Percentiles rank a stretch among this genome's conserved stretches.
Evolutionary conservation across 2,329 filamentous ascomycete genomes (phyloP).

Genomic region (Ophiosphaerella narmari): DNA sequence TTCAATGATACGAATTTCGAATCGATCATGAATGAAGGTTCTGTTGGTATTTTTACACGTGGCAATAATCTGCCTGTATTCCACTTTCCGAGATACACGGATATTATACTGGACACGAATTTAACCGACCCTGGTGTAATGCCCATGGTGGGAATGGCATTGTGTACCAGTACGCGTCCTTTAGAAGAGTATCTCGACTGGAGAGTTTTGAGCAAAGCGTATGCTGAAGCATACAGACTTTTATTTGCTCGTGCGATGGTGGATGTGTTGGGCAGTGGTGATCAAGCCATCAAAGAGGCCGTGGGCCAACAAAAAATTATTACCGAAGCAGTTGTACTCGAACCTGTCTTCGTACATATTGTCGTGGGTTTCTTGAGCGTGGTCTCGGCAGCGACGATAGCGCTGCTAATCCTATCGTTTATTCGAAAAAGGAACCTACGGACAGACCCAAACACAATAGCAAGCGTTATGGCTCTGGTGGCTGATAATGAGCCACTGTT

Average conservation of each 20-base stretch:
- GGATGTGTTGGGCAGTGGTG: conserved; percentile 29
- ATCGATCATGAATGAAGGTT: neutral
- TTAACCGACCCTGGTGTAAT: conserved; percentile 11
- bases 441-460: conserved; percentile 44
- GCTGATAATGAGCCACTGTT: conserved; percentile 32
- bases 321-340: conserved; percentile 44
- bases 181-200: conserved; percentile 44
- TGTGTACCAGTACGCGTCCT: conserved; percentile 31
- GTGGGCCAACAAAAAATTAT: conserved; percentile 22
- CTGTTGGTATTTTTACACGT: neutral
- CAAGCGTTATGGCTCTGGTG: conserved; percentile 41
- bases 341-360: conserved; percentile 45
- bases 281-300: conserved; percentile 3
- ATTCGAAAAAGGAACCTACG: conserved; percentile 22
- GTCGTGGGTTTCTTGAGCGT: conserved; percentile 42
- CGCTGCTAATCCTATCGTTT: conserved; percentile 28
- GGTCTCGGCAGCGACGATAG: conserved; percentile 24
- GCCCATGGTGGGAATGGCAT: conserved; percentile 47
- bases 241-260: conserved; percentile 48
- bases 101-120: conserved; percentile 8
- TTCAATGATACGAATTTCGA: conserved; percentile 51
- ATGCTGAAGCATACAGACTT: conserved; percentile 49
- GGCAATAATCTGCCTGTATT: conserved; percentile 13
- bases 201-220: conserved; percentile 36
- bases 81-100: conserved; percentile 12